These are phyloP conservation scores for Chlorophyllum brunneum DNA, from an alignment of 768 basidiomycete genomes.

Conservation along the genomic window DNA sequence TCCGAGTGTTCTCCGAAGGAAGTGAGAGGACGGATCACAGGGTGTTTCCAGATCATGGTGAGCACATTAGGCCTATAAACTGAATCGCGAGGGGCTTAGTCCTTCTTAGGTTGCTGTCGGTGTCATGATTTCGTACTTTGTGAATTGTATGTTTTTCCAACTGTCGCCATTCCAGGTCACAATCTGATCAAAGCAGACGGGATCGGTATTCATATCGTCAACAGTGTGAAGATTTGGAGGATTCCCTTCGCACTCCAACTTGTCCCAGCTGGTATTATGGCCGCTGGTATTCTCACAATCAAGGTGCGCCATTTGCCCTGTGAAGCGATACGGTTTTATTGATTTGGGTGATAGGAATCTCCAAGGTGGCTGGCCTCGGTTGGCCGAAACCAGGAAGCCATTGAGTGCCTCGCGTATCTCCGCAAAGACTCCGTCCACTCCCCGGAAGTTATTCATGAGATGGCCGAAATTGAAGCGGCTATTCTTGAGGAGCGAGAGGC, in stretches of 20 bases:
- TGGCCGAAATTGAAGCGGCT: conserved; percentile 80
- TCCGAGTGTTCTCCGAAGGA: conserved; percentile 86
- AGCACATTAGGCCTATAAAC: conserved; percentile 2
- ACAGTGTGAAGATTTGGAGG: conserved; percentile 54
- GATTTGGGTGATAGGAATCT: conserved; percentile 48
- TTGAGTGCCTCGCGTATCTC: conserved; percentile 60
- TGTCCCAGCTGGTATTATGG: conserved; percentile 70
- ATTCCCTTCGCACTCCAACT: conserved; percentile 75
- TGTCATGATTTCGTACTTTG: conserved; percentile 82
- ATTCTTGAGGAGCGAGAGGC: conserved; percentile 69
- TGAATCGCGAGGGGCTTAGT: background rate
- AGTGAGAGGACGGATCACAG: conserved; percentile 82
- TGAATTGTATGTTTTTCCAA: conserved; percentile 54
- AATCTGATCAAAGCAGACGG: conserved; percentile 42
- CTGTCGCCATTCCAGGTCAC: background rate
- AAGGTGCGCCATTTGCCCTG: conserved; percentile 32
- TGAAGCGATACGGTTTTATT: background rate
- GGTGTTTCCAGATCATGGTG: conserved; percentile 84
- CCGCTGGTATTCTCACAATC: conserved; percentile 61
- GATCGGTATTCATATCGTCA: conserved; percentile 47
- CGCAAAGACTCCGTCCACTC: conserved; percentile 42
- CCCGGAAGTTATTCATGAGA: conserved; percentile 48
- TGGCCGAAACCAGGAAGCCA: conserved; percentile 48
- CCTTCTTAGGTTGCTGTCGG: conserved; percentile 56
- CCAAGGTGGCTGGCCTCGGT: conserved; percentile 74